These are phyloP conservation scores for Verbena officinalis DNA, from an alignment of 257 asterid genomes.

Conservation along the genomic window DNA sequence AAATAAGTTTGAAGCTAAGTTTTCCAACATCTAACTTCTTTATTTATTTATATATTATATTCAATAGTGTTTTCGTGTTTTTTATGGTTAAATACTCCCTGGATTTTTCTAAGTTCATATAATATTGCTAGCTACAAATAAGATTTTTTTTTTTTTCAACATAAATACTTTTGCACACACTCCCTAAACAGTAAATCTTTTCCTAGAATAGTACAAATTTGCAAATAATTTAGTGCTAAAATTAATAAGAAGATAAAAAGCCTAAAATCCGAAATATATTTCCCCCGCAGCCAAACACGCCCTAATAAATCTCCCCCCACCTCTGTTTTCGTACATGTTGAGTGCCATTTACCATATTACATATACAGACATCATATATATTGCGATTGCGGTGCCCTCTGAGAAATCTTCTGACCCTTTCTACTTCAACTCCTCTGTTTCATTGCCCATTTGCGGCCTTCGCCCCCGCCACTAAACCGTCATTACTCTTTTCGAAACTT, in stretches of 20 bases:
- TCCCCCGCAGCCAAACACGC: slow-evolving; percentile 29
- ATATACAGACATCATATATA: slow-evolving; percentile 18
- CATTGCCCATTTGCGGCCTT: slow-evolving; percentile 32
- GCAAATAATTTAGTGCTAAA: too few relatives aligned
- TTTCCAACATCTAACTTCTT: too few relatives aligned
- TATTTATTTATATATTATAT: too few relatives aligned
- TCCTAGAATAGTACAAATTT: neutral
- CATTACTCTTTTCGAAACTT: neutral
- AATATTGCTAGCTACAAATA: too few relatives aligned
- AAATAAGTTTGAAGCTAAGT: too few relatives aligned
- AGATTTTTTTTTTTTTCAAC: too few relatives aligned
- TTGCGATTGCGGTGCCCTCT: slow-evolving; percentile 33
- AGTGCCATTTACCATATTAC: slow-evolving; percentile 27
- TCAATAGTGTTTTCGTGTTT: neutral
- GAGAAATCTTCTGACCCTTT: neutral
- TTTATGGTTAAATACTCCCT: too few relatives aligned
- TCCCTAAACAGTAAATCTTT: neutral
- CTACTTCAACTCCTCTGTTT: slow-evolving; percentile 35
- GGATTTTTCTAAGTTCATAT: too few relatives aligned
- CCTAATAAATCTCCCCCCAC: slow-evolving; percentile 27
- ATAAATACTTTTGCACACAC: too few relatives aligned
- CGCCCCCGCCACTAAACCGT: slow-evolving; percentile 11
- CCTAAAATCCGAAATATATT: neutral
- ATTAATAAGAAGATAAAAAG: too few relatives aligned
- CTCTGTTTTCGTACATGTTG: slow-evolving; percentile 32